phyloP scores from a whole-genome alignment of 441 rosid genomes.

The Pelargonium australe region DNA sequence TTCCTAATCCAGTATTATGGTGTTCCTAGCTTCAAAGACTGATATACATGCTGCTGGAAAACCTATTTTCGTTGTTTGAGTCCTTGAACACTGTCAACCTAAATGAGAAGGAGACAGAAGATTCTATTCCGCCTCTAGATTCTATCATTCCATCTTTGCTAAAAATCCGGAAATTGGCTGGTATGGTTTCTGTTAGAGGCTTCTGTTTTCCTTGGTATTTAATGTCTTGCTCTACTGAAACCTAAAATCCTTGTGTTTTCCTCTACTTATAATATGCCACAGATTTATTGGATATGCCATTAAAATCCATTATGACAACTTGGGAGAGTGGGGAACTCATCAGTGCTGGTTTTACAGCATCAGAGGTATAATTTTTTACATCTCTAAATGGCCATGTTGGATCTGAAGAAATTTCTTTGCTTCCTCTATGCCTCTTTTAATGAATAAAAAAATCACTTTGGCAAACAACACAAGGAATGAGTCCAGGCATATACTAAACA shows the following conservation, averaged over 20 bases:
- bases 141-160: conserved; percentile 67
- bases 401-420: background rate
- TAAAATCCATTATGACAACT: conserved; percentile 64
- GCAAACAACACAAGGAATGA: background rate
- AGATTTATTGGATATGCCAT: conserved; percentile 91
- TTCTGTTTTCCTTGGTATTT: conserved; percentile 10
- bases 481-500: background rate
- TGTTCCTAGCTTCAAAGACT: conserved; percentile 73
- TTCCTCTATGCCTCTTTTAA: background rate
- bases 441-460: background rate
- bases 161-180: conserved; percentile 84
- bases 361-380: conserved; percentile 49
- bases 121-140: conserved; percentile 36
- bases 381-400: background rate
- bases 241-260: background rate
- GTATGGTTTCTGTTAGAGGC: conserved; percentile 32
- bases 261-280: conserved; percentile 21
- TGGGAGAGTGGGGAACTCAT: conserved; percentile 86
- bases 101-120: conserved; percentile 37
- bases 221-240: conserved; percentile 4
- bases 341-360: conserved; percentile 54
- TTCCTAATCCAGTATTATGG: conserved; percentile 14
- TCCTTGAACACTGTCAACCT: conserved; percentile 40
- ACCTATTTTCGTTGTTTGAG: conserved; percentile 53
- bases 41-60: conserved; percentile 72